Base-by-base conservation (phyloP, 2,329 filamentous ascomycete species). In the Xylaria polymorpha region DNA sequence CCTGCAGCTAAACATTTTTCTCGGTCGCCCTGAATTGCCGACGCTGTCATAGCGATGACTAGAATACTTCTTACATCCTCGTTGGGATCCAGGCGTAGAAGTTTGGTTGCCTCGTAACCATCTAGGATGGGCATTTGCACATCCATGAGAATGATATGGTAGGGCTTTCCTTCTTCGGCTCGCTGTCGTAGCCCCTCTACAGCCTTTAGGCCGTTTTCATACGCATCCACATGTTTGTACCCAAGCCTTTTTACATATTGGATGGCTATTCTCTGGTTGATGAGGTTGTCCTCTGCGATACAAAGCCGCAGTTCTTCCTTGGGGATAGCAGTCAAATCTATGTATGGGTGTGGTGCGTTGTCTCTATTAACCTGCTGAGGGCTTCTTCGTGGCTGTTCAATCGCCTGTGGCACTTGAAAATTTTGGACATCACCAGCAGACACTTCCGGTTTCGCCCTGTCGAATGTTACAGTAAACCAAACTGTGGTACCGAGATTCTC, bases 31-130 rank as follows among this genome's bases (percentile, higher is more conserved):
- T 96, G 92, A 70, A 98, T 98, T 3, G 95, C 95, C 32, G 91
- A 94, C 0, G 95, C 95, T 0, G 95, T 98, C 95, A 98, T 98
- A 64, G 95, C 95, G 74, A 98, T 98, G 58, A 98, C 92, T n/a
- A 98, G 84, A 1, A 97, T 89, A 72, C 93, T 90, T 61, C 93
- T 87, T 12, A 98, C 93, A 8, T 88, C 87, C 43, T 94, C 91
- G 67, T 94, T 87, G 0, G 88, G 79, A 79, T 98, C 94, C 73
- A 89, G 88, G 10, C 94, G 90, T 53, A 98, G 89, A 67, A 94
- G 86, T 72, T 92, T 91, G 0, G 94, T 98, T 0, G 94, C 94
- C 80, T 97, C 92, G 78, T 97, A 97, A 6, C 94, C 94, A 78
- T 98, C 94, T 9, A 97, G 87, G 3, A 97, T 90, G 0, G 94